Evolutionary conservation across 768 basidiomycete genomes (phyloP).

Genomic region (Cystobasidiopsis lactophilus): DNA sequence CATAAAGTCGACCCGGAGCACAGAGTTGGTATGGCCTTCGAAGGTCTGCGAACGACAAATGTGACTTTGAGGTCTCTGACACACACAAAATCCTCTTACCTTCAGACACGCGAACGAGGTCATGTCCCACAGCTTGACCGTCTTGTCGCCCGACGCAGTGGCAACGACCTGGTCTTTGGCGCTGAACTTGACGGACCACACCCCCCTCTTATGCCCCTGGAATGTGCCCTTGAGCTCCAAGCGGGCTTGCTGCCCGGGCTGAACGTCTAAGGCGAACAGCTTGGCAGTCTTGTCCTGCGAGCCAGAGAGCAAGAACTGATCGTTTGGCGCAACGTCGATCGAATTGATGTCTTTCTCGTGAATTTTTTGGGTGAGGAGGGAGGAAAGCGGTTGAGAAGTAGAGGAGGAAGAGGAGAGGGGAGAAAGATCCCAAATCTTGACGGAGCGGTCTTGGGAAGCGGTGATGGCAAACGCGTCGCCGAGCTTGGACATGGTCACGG

Average conservation of each 20-base stretch:
- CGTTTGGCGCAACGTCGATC: slow-evolving; percentile 75
- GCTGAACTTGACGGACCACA: slow-evolving; percentile 84
- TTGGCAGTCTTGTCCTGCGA: slow-evolving; percentile 92
- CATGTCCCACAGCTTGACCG: slow-evolving; percentile 78
- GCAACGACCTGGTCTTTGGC: slow-evolving; percentile 61
- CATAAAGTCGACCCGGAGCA: slow-evolving; percentile 75
- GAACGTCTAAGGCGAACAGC: slow-evolving; percentile 43
- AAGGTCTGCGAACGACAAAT: slow-evolving; percentile 42
- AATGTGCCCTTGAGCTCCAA: slow-evolving; percentile 69
- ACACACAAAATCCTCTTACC: slow-evolving; percentile 21
- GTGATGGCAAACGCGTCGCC: slow-evolving; percentile 53
- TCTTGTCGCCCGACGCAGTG: slow-evolving; percentile 86
- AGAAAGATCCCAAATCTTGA: slow-evolving; percentile 93
- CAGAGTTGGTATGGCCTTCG: slow-evolving; percentile 94
- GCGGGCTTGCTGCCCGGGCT: slow-evolving; percentile 32
- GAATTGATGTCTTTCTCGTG: slow-evolving; percentile 99
- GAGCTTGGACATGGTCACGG: slow-evolving; percentile 56
- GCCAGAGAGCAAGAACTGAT: slow-evolving; percentile 67
- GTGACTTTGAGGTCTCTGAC: not conserved
- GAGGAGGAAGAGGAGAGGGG: slow-evolving; percentile 22
- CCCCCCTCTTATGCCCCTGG: slow-evolving; percentile 88
- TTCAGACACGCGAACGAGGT: slow-evolving; percentile 77
- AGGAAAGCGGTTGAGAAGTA: slow-evolving; percentile 21
- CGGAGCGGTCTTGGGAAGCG: slow-evolving; percentile 87
- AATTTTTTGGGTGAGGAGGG: slow-evolving; percentile 64